Base-by-base conservation (phyloP, 2,329 filamentous ascomycete genomes). In the Apiospora sp. region DNA sequence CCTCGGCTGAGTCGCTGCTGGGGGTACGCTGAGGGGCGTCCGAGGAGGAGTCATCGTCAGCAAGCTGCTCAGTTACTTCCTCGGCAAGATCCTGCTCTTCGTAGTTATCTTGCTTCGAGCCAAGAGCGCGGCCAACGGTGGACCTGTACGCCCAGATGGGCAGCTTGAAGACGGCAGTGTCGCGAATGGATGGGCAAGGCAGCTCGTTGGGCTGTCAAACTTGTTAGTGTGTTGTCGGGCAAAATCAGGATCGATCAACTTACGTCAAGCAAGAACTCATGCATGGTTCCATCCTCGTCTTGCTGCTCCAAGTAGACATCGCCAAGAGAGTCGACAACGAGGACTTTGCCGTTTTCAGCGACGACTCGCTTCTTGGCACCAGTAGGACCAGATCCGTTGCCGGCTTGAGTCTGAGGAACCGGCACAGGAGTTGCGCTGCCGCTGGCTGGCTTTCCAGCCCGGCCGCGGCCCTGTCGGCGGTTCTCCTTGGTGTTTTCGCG, bases 301-400 rank as follows among this genome's bases (percentile, higher is more conserved):
- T 94, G 89, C 80, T 97, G 94, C 83, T 98, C 95, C n/a, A 99
- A 87, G 80, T 94, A 99, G 16, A 99, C 96, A 78, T 98, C 95
- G 41, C 96, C 96, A 13, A 92, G 86, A 0, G 94, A 94, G 83
- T 99, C 96, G 4, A 99, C 96, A 72, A 99, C 92, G 49, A 99
- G 86, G 0, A 97, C 88, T 86, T 98, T 99, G 76, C 96, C 96
- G 78, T 99, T 99, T 86, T 98, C 93, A 2, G 95, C 96, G 37
- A 95, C 90, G 22, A 98, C 94, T 48, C 94, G 89, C 87, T 96
- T 97, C 84, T 94, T 94, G 46, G 92, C 88, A 27, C 95, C 95
- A 49, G 91, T 89, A 1, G 94, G 90, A 14, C 91, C 90, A 71
- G 87, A 82, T 7, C 85, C 82, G 19, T 37, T 71, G 68, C 67